Evolutionary conservation across 2,329 filamentous ascomycete species (phyloP).

Genomic region (Monilinia fructigena): DNA sequence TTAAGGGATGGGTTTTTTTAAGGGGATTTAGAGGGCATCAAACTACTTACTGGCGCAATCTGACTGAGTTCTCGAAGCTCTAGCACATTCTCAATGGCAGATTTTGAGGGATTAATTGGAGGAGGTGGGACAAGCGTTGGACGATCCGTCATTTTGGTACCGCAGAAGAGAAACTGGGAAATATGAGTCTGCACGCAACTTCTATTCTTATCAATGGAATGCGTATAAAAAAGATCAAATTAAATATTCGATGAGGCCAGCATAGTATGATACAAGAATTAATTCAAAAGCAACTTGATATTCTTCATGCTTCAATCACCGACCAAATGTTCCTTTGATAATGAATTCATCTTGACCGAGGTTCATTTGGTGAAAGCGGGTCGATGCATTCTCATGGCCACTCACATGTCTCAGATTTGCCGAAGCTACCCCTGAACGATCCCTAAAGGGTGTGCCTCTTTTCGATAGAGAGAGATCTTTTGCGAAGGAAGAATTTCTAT

Average conservation of each 20-base stretch:
- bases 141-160: conserved; percentile 37
- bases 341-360: conserved; percentile 11
- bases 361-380: background rate
- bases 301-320: background rate
- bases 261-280: background rate
- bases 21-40: conserved; percentile 21
- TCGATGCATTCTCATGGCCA: background rate
- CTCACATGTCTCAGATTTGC: conserved; percentile 1
- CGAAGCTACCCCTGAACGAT: conserved; percentile 3
- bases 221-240: background rate
- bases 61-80: conserved; percentile 78
- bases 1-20: background rate
- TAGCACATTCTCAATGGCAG: conserved; percentile 83
- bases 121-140: conserved; percentile 73
- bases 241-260: background rate
- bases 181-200: background rate
- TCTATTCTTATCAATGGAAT: background rate
- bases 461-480: no score
- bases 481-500: no score
- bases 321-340: conserved; percentile 8
- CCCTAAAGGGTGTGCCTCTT: no score
- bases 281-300: background rate
- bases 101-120: conserved; percentile 67
- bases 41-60: conserved; percentile 64
- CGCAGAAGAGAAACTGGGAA: background rate